A percentile compares a stretch with the other conserved stretches of the same genome.
Evolutionary conservation across 177 flowering plant species (phyloP).

Genomic region (Tripterygium wilfordii): DNA sequence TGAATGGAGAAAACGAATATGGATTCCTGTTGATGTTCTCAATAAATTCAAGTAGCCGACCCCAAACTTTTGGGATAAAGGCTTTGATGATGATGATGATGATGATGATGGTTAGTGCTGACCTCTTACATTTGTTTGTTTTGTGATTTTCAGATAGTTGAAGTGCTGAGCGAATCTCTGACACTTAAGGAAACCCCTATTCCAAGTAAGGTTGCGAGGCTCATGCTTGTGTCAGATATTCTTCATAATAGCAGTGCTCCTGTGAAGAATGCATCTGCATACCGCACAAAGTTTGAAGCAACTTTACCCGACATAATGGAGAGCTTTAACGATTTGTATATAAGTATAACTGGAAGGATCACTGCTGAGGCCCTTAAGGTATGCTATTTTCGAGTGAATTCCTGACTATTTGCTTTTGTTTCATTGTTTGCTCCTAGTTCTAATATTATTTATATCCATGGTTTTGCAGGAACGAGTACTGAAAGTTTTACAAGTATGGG

Average conservation of each 20-base stretch:
- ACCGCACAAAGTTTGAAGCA: slow-evolving; percentile 96
- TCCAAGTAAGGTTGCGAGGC: slow-evolving; percentile 97
- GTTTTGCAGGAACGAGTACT: slow-evolving; percentile 76
- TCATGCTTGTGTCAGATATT: slow-evolving; percentile 97
- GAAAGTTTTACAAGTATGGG: slow-evolving; percentile 98
- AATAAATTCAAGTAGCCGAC: no score
- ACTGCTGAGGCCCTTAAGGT: slow-evolving; percentile 99
- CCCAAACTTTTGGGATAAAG: no score
- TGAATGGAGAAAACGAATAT: no score
- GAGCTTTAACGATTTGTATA: slow-evolving; percentile 94
- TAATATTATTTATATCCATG: neutral
- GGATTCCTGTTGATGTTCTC: no score
- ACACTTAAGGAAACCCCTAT: slow-evolving; percentile 96
- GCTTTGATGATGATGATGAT: no score
- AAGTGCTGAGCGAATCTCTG: slow-evolving; percentile 94
- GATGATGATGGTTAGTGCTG: no score
- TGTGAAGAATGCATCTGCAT: slow-evolving; percentile 97
- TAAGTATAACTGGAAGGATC: slow-evolving; percentile 90
- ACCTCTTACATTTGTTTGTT: no score
- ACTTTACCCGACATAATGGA: slow-evolving; percentile 93
- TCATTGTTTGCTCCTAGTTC: no score
- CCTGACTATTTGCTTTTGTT: neutral
- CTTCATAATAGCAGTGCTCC: slow-evolving; percentile 99
- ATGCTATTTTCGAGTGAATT: slow-evolving; percentile 5
- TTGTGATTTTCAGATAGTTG: slow-evolving; percentile 99